A percentile compares a stretch with the other conserved stretches of the same genome.
phyloP scores from a whole-genome alignment of 1,284 basidiomycete species.

The Fomitopsis betulina region DNA sequence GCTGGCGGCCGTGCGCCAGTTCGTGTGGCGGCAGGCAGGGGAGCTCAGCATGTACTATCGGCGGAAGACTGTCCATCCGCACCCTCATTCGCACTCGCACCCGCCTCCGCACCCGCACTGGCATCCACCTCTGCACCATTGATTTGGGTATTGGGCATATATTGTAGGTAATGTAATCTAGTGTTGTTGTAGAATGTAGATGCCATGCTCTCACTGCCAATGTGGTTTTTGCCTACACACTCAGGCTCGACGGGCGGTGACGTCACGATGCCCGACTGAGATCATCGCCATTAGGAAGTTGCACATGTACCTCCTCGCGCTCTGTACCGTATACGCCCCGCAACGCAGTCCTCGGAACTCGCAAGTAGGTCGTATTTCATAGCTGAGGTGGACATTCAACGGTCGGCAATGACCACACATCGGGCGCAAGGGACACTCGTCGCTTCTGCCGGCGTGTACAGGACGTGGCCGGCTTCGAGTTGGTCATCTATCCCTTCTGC shows the following conservation, averaged over 20 bases:
- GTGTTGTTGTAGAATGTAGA: not conserved
- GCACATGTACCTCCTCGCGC: too few species aligned
- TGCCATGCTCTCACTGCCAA: not conserved
- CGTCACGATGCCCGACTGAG: not conserved
- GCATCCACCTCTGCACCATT: not conserved
- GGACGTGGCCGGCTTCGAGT: too few species aligned
- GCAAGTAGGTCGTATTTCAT: too few species aligned
- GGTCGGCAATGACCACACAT: too few species aligned
- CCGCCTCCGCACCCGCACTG: too few species aligned
- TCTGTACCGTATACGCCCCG: too few species aligned
- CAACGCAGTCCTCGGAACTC: too few species aligned
- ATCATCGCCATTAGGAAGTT: not conserved
- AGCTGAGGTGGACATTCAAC: too few species aligned
- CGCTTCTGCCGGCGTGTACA: too few species aligned
- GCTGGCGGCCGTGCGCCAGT: slow-evolving; percentile 84
- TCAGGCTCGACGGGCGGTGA: not conserved
- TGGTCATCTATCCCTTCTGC: too few species aligned
- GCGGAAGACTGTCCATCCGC: slow-evolving; percentile 28
- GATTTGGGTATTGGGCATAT: not conserved
- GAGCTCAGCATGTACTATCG: slow-evolving; percentile 86
- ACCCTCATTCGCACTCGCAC: not conserved
- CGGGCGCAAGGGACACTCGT: too few species aligned
- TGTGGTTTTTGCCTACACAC: not conserved
- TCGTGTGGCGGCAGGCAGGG: slow-evolving; percentile 75
- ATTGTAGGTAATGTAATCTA: not conserved